Conservation (phyloP, 2,329 filamentous ascomycete species). For the Hirsutella rhossiliensis region DNA sequence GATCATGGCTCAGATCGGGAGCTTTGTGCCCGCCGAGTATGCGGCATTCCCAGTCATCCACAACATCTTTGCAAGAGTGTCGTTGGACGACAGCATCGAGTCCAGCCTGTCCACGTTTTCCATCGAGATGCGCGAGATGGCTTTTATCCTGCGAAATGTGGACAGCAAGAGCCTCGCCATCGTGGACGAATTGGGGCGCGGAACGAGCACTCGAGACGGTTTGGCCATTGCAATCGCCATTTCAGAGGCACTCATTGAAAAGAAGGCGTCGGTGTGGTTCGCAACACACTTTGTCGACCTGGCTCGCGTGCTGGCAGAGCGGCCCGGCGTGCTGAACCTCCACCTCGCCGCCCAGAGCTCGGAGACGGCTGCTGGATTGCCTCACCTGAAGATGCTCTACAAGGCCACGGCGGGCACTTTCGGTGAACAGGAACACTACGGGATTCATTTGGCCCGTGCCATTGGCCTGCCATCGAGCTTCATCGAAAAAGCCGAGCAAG, state of each 20-base stretch:
- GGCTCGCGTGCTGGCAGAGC: slow-evolving; percentile 60
- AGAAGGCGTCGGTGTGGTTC: slow-evolving; percentile 75
- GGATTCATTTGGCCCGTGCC: slow-evolving; percentile 66
- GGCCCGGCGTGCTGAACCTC: slow-evolving; percentile 69
- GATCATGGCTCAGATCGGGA: slow-evolving; percentile 89
- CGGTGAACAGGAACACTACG: slow-evolving; percentile 59
- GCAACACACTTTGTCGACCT: slow-evolving; percentile 86
- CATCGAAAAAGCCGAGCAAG: slow-evolving; percentile 52
- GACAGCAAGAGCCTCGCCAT: slow-evolving; percentile 66
- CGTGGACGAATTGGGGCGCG: slow-evolving; percentile 84
- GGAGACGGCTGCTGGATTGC: slow-evolving; percentile 31
- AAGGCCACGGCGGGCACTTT: slow-evolving; percentile 63
- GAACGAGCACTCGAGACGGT: slow-evolving; percentile 81
- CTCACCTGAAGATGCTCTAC: slow-evolving; percentile 77
- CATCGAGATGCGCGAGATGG: slow-evolving; percentile 90
- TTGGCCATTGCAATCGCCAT: slow-evolving; percentile 83
- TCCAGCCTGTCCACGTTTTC: slow-evolving; percentile 90
- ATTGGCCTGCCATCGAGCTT: slow-evolving; percentile 60
- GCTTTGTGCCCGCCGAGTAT: slow-evolving; percentile 77
- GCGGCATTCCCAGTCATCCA: slow-evolving; percentile 70
- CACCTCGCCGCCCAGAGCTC: slow-evolving; percentile 64
- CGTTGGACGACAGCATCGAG: slow-evolving; percentile 78
- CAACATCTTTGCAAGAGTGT: slow-evolving; percentile 78
- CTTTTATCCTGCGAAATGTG: slow-evolving; percentile 80
- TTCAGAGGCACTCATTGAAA: slow-evolving; percentile 75